Evolutionary conservation across 1,284 basidiomycete genomes (phyloP).

Genomic region (Trichosporon sp.): DNA sequence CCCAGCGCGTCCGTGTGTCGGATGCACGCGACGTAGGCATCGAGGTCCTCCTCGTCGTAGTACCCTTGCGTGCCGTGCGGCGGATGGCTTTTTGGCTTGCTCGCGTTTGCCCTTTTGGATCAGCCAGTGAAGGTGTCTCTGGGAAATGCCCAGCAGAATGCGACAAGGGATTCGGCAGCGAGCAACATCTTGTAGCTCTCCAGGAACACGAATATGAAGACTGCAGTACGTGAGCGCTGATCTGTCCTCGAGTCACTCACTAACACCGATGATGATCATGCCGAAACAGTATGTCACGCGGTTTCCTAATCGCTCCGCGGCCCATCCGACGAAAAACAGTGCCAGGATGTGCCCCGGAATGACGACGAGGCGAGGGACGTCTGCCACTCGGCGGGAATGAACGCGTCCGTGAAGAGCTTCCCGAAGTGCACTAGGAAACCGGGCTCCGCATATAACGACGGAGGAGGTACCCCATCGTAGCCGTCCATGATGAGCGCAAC

Average conservation of each 20-base stretch:
- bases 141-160: constrained; percentile 29
- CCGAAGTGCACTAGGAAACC: not conserved
- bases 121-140: constrained; percentile 54
- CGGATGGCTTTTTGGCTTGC: constrained; percentile 49
- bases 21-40: constrained; percentile 50
- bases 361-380: constrained; percentile 51
- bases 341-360: constrained; percentile 45
- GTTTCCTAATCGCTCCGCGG: constrained; percentile 53
- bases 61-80: constrained; percentile 47
- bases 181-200: constrained; percentile 51
- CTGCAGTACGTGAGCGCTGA: constrained; percentile 8
- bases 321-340: constrained; percentile 39
- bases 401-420: not conserved
- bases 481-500: constrained; percentile 40
- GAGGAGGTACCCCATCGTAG: not conserved
- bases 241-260: not conserved
- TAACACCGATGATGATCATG: constrained; percentile 42
- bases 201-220: constrained; percentile 54
- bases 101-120: constrained; percentile 54
- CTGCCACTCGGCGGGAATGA: constrained; percentile 55
- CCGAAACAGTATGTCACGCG: constrained; percentile 48
- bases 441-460: not conserved
- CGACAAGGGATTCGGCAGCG: constrained; percentile 29
- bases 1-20: constrained; percentile 38
- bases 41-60: constrained; percentile 45